Evolutionary conservation across 352 stramenopile species (phyloP).

Genomic region (Phytophthora kernoviae): DNA sequence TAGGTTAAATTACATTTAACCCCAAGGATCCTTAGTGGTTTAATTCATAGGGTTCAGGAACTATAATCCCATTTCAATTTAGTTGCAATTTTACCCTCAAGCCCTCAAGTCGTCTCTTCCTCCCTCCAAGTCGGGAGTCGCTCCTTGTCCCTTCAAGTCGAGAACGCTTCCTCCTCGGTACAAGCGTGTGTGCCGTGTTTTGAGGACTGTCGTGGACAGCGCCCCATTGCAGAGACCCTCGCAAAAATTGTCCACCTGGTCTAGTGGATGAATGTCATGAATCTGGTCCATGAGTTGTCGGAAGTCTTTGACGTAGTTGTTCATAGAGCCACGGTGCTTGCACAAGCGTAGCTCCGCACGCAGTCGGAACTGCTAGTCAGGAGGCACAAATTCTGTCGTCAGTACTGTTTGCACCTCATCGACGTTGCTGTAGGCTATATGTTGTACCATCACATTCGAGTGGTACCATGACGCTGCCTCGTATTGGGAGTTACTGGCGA

Average conservation of each 20-base stretch:
- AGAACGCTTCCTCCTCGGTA: no score
- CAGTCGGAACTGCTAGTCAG: constrained; percentile 8
- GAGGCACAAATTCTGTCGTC: constrained; percentile 4
- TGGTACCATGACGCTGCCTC: constrained; percentile 7
- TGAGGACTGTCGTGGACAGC: no score
- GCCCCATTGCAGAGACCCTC: no score
- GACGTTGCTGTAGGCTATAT: neutral
- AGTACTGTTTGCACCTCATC: neutral
- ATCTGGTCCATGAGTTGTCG: neutral
- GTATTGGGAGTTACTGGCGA: constrained; percentile 9
- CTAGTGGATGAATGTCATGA: neutral
- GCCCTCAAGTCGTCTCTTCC: no score
- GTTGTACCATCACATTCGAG: constrained; percentile 2
- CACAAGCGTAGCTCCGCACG: constrained; percentile 2
- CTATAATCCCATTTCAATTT: no score
- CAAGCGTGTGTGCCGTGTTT: no score
- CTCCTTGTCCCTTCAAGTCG: no score
- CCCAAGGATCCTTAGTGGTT: no score
- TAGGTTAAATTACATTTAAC: no score
- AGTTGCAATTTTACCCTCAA: no score
- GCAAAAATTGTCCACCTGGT: constrained; percentile 9
- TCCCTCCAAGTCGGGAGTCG: no score
- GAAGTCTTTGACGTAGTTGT: constrained; percentile 12
- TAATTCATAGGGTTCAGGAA: no score
- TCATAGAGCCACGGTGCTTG: neutral